Conservation (phyloP, 805 yeast genomes). For the Schizosaccharomyces japonicus region DNA sequence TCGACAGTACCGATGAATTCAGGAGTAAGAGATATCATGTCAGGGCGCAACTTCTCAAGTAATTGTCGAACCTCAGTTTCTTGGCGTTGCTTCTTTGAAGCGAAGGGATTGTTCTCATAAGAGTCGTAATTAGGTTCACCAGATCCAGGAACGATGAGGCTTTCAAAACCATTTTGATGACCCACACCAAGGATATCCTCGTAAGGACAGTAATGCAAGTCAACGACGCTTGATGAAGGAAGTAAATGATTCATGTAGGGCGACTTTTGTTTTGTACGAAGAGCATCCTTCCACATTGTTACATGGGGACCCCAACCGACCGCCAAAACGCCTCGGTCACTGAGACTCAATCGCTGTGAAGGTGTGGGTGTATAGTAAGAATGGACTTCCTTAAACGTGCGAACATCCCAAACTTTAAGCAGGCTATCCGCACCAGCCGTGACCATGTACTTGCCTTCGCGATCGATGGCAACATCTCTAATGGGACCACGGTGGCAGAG, state of each 20-base stretch:
- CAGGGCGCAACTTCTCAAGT: slow-evolving; percentile 73
- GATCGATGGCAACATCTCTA: slow-evolving; percentile 58
- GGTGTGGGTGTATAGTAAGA: slow-evolving; percentile 64
- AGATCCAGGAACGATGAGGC: slow-evolving; percentile 81
- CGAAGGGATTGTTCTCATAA: slow-evolving; percentile 76
- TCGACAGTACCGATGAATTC: slow-evolving; percentile 65
- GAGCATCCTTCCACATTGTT: slow-evolving; percentile 75
- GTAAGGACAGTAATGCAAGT: slow-evolving; percentile 61
- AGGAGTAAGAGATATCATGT: slow-evolving; percentile 81
- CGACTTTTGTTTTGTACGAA: slow-evolving; percentile 40
- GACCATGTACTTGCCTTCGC: slow-evolving; percentile 87
- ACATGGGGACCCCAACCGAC: slow-evolving; percentile 94
- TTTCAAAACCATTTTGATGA: slow-evolving; percentile 50
- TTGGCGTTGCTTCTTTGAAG: slow-evolving; percentile 77
- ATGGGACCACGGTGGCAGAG: slow-evolving; percentile 73
- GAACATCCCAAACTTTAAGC: slow-evolving; percentile 77
- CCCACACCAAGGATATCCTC: slow-evolving; percentile 92
- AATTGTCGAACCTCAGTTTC: slow-evolving; percentile 70
- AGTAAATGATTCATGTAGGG: slow-evolving; percentile 84
- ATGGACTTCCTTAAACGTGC: slow-evolving; percentile 45
- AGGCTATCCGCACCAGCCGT: slow-evolving; percentile 70
- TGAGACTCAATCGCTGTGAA: slow-evolving; percentile 51
- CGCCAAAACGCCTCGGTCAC: slow-evolving; percentile 67
- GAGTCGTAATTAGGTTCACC: slow-evolving; percentile 98
- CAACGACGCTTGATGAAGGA: slow-evolving; percentile 51